Evolutionary conservation across 345 rosid species (phyloP).

Genomic region (Theobroma cacao): DNA sequence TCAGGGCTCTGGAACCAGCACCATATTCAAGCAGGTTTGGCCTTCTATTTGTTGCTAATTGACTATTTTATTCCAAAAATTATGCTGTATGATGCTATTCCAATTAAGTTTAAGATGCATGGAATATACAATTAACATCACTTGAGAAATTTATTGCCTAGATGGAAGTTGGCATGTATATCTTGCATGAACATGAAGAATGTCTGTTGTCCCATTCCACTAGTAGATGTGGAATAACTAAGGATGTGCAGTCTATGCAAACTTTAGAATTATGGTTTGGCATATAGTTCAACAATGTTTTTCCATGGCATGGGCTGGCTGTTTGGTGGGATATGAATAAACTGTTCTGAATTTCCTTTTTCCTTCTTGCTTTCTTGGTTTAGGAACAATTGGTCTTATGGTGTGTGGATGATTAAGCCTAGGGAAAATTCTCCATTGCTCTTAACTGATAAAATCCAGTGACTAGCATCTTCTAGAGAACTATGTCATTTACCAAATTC

Average conservation of each 20-base stretch:
- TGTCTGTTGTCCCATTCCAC: not conserved
- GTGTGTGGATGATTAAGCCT: not conserved
- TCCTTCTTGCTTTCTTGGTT: not conserved
- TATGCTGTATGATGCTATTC: not conserved
- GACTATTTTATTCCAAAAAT: not conserved
- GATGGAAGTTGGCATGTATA: not conserved
- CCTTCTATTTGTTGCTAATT: not conserved
- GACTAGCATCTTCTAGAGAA: not conserved
- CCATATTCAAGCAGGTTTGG: conserved; percentile 92
- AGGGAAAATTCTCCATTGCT: not conserved
- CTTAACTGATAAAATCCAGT: not conserved
- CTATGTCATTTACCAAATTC: not conserved
- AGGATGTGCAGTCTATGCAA: not conserved
- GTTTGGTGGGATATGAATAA: not conserved
- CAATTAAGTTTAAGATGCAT: not conserved
- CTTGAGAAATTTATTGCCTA: not conserved
- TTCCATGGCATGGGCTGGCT: not conserved
- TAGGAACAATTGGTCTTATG: not conserved
- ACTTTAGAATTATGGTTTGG: not conserved
- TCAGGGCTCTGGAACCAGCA: conserved; percentile 94
- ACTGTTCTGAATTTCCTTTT: not conserved
- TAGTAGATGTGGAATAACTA: not conserved
- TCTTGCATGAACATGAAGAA: not conserved
- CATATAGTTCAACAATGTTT: not conserved
- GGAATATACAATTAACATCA: not conserved